Evolutionary conservation across 1,284 basidiomycete species (phyloP), one percentile per base, ranked within the genome.

Genomic region (Ustilago crameri): DNA sequence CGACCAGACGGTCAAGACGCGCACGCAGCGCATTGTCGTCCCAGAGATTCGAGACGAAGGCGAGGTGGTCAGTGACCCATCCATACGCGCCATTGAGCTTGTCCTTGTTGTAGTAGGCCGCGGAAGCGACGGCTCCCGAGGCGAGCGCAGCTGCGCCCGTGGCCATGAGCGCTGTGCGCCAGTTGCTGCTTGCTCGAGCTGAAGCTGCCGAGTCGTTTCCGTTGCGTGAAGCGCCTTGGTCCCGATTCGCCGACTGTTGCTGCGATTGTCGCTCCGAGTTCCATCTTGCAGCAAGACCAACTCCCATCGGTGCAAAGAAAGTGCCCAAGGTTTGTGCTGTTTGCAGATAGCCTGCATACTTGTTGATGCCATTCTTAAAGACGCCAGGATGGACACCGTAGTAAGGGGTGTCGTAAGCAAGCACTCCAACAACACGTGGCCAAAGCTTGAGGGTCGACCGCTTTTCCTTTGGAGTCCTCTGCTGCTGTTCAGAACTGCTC

Each of bases 1-100:
- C 54, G 4, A 62, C 53, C 10, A 76, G 50, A 14, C 55, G 54
- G 8, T 79, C 69, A 1, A 82, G 59, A 30, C 95, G 87, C 54
- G 82, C 84, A 49, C 87, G 86, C 81, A 94, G 85, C 1, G 85
- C 86, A 26, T 87, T 85, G 65, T 90, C 88, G 75, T 95, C 91
- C 93, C 93, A 97, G 12, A 97, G 85, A 68, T 88, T 92, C 38
- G 90, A 89, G 15, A 96, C 90, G 82, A 93, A 98, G 76, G 90
- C 91, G 88, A 96, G 89, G 83, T 98, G 95, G 69, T 95, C 93
- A 20, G 87, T 89, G 4, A 90, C 89, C 89, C 90, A 95, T 20
- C 65, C 58, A 42, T 78, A 82, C 9, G 78, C 69, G 9, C 70
- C 74, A 35, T 73, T 64, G 45, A 76, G 45, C 15, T 87, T 86